A percentile compares a stretch with the other conserved stretches of the same genome.
Conservation (phyloP, 2,329 filamentous ascomycete species). For the Hypomyces rosellus region DNA sequence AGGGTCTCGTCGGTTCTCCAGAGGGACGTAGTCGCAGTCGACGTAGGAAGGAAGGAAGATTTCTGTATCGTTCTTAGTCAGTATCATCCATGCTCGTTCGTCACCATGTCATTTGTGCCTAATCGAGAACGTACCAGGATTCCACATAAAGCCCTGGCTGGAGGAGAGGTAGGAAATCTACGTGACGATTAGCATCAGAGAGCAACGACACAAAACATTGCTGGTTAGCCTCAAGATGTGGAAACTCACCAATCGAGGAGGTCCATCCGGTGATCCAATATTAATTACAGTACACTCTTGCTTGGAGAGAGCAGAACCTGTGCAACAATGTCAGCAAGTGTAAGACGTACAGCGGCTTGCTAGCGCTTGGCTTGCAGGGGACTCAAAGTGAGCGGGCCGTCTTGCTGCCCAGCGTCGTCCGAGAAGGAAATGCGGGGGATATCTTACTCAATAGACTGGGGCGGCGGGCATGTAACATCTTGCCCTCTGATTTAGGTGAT, state of each 20-base stretch:
- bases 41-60: conserved; percentile 76
- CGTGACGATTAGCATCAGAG: neutral
- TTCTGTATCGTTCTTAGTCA: conserved; percentile 38
- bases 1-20: conserved; percentile 70
- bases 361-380: neutral
- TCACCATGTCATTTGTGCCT: too few species aligned
- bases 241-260: conserved; percentile 59
- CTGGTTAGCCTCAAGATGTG: neutral
- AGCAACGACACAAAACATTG: neutral
- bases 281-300: conserved; percentile 77
- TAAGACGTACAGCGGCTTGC: conserved; percentile 3
- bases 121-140: conserved; percentile 51
- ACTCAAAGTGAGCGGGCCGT: neutral
- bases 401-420: neutral
- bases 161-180: conserved; percentile 76
- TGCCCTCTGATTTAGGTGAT: conserved; percentile 42
- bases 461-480: conserved; percentile 48
- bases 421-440: conserved; percentile 1
- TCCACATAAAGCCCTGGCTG: conserved; percentile 78
- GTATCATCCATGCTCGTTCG: too few species aligned
- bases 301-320: conserved; percentile 65
- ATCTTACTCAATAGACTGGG: conserved; percentile 55
- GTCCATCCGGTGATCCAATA: conserved; percentile 67
- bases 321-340: conserved; percentile 23
- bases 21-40: conserved; percentile 66